Conservation (phyloP, 768 basidiomycete species). For the Tylopilus sp. region DNA sequence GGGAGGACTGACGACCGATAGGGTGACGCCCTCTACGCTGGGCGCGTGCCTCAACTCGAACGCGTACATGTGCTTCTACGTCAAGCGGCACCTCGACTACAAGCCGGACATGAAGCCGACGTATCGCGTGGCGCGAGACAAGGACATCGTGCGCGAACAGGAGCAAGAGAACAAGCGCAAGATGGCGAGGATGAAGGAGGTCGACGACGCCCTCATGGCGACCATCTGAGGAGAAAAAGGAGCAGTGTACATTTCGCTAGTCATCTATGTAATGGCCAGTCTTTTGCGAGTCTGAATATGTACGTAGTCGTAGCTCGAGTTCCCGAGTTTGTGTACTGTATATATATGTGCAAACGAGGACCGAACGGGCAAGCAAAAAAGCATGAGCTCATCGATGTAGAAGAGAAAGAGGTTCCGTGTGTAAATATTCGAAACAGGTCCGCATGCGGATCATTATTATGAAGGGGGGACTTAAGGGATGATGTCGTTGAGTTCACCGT, state of each 20-base stretch:
- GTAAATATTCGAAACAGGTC: slow-evolving; percentile 13
- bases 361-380: slow-evolving; percentile 1
- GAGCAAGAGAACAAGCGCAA: slow-evolving; percentile 52
- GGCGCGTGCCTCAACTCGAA: slow-evolving; percentile 65
- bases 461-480: slow-evolving; percentile 46
- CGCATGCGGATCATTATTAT: slow-evolving; percentile 13
- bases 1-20: slow-evolving; percentile 22
- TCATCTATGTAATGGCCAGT: slow-evolving; percentile 7
- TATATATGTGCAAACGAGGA: not conserved
- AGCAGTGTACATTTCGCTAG: slow-evolving; percentile 10
- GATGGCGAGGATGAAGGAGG: slow-evolving; percentile 52
- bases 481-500: slow-evolving; percentile 73
- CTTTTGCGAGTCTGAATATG: not conserved
- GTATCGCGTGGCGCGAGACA: slow-evolving; percentile 63
- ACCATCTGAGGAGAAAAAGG: slow-evolving; percentile 22
- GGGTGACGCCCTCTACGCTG: slow-evolving; percentile 71
- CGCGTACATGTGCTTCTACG: slow-evolving; percentile 95
- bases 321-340: slow-evolving; percentile 5
- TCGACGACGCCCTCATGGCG: slow-evolving; percentile 65
- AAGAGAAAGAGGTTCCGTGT: slow-evolving; percentile 6
- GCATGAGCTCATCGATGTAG: slow-evolving; percentile 9
- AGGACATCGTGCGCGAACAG: slow-evolving; percentile 60
- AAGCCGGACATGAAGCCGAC: slow-evolving; percentile 66
- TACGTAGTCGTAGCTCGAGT: slow-evolving; percentile 6
- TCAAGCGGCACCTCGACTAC: slow-evolving; percentile 86